Conservation (phyloP, 2,329 filamentous ascomycete genomes). For the Claviceps pazoutovae region DNA sequence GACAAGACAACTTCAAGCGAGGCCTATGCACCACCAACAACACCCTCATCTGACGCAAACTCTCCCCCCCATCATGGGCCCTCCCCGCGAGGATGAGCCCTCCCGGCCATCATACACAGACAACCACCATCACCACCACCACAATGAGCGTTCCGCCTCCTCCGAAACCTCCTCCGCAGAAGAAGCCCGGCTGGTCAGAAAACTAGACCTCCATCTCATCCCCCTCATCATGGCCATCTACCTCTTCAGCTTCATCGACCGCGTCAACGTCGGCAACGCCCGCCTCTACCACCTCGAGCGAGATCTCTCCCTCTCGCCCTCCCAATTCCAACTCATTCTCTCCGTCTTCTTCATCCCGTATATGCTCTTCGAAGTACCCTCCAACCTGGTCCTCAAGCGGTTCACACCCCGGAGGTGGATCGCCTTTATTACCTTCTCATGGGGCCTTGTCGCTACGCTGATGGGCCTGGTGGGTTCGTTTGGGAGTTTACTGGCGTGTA, state of each 20-base stretch:
- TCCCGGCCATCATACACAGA: background rate
- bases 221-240: constrained; percentile 58
- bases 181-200: constrained; percentile 35
- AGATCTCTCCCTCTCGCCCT: constrained; percentile 43
- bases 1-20: too few species aligned
- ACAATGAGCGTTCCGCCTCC: too few species aligned
- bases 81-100: background rate
- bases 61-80: background rate
- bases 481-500: constrained; percentile 50
- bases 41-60: too few species aligned
- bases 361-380: constrained; percentile 47
- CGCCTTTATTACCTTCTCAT: constrained; percentile 47
- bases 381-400: constrained; percentile 49
- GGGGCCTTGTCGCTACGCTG: constrained; percentile 56
- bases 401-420: constrained; percentile 50
- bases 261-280: constrained; percentile 62
- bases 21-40: too few species aligned
- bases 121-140: background rate
- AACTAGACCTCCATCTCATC: constrained; percentile 49
- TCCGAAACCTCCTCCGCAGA: too few species aligned
- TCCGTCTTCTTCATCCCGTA: constrained; percentile 57
- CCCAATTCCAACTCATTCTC: constrained; percentile 56
- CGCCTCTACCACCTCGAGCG: constrained; percentile 50
- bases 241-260: constrained; percentile 61
- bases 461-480: constrained; percentile 56